A percentile compares a stretch with the other conserved stretches of the same genome.
Conservation (phyloP, 495 filamentous ascomycete genomes). For the Parathielavia appendiculata region DNA sequence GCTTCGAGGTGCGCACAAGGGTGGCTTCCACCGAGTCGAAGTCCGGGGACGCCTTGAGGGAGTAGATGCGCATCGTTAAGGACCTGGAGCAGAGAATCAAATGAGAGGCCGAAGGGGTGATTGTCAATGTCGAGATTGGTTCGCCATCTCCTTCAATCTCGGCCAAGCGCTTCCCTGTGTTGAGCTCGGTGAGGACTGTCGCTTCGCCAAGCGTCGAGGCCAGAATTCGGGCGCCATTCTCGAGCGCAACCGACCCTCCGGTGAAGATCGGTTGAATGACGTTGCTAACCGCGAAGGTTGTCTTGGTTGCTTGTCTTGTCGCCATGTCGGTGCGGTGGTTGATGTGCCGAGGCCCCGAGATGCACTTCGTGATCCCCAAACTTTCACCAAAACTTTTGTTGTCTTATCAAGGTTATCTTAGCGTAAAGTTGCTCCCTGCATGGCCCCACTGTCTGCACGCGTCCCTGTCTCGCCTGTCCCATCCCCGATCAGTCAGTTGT, state of each 20-base stretch:
- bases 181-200: constrained; percentile 78
- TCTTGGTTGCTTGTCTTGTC: constrained; percentile 53
- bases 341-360: constrained; percentile 6
- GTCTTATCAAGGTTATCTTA: constrained; percentile 39
- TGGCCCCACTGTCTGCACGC: too few relatives aligned
- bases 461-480: background rate
- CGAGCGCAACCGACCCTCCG: constrained; percentile 79
- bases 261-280: constrained; percentile 91
- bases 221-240: constrained; percentile 74
- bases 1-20: constrained; percentile 74
- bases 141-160: constrained; percentile 95
- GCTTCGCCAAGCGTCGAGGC: constrained; percentile 85
- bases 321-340: constrained; percentile 39
- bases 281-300: constrained; percentile 76
- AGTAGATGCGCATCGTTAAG: constrained; percentile 86
- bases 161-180: constrained; percentile 74
- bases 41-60: constrained; percentile 56
- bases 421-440: constrained; percentile 21
- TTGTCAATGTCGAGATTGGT: constrained; percentile 74
- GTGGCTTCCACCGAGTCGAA: constrained; percentile 54
- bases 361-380: constrained; percentile 12
- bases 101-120: constrained; percentile 83
- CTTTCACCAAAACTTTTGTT: constrained; percentile 22
- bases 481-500: too few relatives aligned
- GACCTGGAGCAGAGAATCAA: constrained; percentile 88